Conservation (phyloP, 495 filamentous ascomycete species). For the Oleoguttula mirabilis region DNA sequence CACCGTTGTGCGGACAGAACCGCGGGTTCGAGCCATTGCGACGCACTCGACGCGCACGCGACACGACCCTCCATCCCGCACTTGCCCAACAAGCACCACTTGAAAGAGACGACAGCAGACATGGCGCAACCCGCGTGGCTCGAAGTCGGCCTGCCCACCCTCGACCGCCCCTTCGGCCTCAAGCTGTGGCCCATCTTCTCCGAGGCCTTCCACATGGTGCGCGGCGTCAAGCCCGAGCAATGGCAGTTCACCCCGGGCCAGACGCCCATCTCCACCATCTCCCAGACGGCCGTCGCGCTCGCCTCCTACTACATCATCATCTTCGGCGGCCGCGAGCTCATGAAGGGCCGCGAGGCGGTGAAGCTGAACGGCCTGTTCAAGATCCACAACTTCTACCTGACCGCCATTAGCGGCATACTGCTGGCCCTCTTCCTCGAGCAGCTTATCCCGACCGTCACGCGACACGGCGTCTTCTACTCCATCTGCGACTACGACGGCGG, state of each 20-base stretch:
- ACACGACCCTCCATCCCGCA: too few species aligned
- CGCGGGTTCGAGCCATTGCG: too few species aligned
- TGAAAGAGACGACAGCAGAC: too few species aligned
- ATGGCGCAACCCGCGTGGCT: slow-evolving; percentile 26
- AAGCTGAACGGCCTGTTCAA: slow-evolving; percentile 59
- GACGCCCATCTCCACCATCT: slow-evolving; percentile 61
- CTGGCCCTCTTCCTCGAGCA: slow-evolving; percentile 63
- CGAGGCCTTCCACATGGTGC: slow-evolving; percentile 59
- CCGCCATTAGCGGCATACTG: slow-evolving; percentile 53
- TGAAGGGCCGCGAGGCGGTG: slow-evolving; percentile 56
- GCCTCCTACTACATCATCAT: slow-evolving; percentile 62
- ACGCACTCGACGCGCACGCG: too few species aligned
- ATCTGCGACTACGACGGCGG: slow-evolving; percentile 61
- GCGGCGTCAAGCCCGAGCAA: slow-evolving; percentile 60
- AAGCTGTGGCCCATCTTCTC: slow-evolving; percentile 86
- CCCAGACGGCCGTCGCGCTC: slow-evolving; percentile 50
- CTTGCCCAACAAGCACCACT: too few species aligned
- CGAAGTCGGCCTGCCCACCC: slow-evolving; percentile 44
- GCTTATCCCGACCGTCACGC: slow-evolving; percentile 53
- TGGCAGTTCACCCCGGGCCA: slow-evolving; percentile 54
- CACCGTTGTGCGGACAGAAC: too few species aligned
- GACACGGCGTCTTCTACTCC: slow-evolving; percentile 57
- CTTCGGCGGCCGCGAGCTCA: slow-evolving; percentile 61
- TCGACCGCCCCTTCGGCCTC: slow-evolving; percentile 78
- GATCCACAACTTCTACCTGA: slow-evolving; percentile 72